Conservation (phyloP, 306 rosid genomes). For the Prunus mume region DNA sequence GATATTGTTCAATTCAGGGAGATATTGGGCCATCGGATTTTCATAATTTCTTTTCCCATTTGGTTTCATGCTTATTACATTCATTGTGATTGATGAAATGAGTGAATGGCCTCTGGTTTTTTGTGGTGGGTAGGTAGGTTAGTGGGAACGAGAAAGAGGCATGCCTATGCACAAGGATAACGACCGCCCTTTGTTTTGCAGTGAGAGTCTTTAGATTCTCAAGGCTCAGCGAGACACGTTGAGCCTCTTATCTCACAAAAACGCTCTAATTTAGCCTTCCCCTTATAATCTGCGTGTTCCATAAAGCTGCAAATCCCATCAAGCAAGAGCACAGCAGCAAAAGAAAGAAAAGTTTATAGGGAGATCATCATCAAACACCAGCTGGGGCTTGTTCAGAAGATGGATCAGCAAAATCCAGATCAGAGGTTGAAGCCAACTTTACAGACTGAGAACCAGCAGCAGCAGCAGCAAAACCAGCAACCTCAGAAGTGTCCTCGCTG, state of each 20-base stretch:
- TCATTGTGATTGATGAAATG: constrained; percentile 1
- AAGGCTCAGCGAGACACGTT: neutral
- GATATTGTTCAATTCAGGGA: constrained; percentile 5
- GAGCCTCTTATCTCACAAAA: no score
- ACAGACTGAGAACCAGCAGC: neutral
- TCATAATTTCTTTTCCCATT: neutral
- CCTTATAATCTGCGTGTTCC: no score
- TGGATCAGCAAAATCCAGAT: neutral
- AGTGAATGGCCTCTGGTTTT: constrained; percentile 10
- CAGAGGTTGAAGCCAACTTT: neutral
- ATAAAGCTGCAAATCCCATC: no score
- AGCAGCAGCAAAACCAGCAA: constrained; percentile 13
- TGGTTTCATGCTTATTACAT: neutral
- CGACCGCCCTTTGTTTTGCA: constrained; percentile 30
- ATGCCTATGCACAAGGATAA: constrained; percentile 26
- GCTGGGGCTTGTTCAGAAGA: neutral
- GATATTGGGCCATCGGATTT: neutral
- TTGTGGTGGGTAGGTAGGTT: constrained; percentile 18
- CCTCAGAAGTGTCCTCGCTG: constrained; percentile 61
- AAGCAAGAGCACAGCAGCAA: no score
- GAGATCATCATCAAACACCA: constrained; percentile 3
- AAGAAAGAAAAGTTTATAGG: no score
- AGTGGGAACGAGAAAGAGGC: constrained; percentile 16
- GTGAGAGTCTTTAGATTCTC: constrained; percentile 25
- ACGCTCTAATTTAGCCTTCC: no score